Base-by-base conservation (phyloP, 371 early-diverging fungal species). In the Phascolomyces articulosus region DNA sequence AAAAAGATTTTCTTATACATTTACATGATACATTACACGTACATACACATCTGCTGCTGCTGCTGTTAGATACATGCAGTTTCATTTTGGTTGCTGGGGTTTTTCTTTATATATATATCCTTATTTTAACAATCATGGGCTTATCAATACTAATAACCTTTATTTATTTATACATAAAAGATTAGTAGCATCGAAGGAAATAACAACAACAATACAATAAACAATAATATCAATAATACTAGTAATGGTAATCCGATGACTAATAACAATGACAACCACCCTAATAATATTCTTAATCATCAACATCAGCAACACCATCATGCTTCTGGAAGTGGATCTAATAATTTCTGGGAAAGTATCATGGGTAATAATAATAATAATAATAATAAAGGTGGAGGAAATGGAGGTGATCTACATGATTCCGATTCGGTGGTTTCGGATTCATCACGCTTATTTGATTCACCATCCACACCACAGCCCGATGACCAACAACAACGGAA, bases 371-470 rank as follows among this genome's bases (percentile, higher is more conserved):
- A n/a, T n/a, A n/a, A n/a, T n/a, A n/a, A n/a, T n/a, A n/a, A n/a
- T n/a, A n/a, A n/a, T n/a, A n/a, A n/a, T n/a, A n/a, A n/a, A n/a
- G n/a, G n/a, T n/a, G n/a, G n/a, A n/a, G n/a, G n/a, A n/a, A n/a
- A n/a, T n/a, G n/a, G 38, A 18, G 65, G 65, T 20, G 69, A 64
- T 63, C 51, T 51, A 23, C 51, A 51, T 23, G 87, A 86, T 51
- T 74, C 76, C 21, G 78, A 80, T 2, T 79, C 79, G 4, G 74
- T 67, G 38, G 67, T 84, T 18, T 87, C 88, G 0, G 87, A 80
- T 53, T 69, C 76, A 15, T 66, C 70, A 23, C 69, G 64, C 47
- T 65, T 69, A 69, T 73, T 73, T 56, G 69, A 62, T 53, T 63
- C 73, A 40, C 73, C 67, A 15, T 44, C 44, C 49, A 65, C 18